Evolutionary conservation across 805 yeast genomes (phyloP).

Genomic region (Saturnispora zaruensis): DNA sequence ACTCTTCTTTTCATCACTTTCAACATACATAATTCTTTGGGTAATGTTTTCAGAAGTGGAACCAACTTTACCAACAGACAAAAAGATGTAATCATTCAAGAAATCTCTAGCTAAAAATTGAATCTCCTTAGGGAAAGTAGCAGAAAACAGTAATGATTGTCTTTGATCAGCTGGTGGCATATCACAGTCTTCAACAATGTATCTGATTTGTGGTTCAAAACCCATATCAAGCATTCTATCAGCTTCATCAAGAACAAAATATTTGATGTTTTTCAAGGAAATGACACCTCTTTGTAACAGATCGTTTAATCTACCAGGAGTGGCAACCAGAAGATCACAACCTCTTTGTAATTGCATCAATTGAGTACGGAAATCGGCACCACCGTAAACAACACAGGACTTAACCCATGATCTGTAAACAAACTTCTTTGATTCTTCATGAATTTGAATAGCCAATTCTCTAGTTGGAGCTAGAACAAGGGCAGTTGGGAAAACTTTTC

Average conservation of each 20-base stretch:
- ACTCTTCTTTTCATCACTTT: conserved; percentile 85
- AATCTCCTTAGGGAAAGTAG: conserved; percentile 97
- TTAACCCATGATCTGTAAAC: conserved; percentile 97
- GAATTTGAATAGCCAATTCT: conserved; percentile 96
- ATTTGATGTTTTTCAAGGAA: conserved; percentile 82
- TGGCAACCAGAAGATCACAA: conserved; percentile 93
- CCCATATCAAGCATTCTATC: conserved; percentile 99
- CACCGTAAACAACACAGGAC: conserved; percentile 96
- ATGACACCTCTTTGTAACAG: conserved; percentile 91
- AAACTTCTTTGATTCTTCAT: conserved; percentile 90
- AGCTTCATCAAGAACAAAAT: conserved; percentile 95
- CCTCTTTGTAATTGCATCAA: conserved; percentile 84
- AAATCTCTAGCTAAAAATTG: conserved; percentile 96
- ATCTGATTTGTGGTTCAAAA: conserved; percentile 98
- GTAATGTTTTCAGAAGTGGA: conserved; percentile 98
- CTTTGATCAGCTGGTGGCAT: conserved; percentile 89
- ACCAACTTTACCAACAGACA: conserved; percentile 98
- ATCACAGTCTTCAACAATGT: conserved; percentile 94
- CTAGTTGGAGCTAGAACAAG: conserved; percentile 97
- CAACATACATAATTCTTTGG: conserved; percentile 87
- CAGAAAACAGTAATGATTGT: conserved; percentile 97
- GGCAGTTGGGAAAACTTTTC: conserved; percentile 89
- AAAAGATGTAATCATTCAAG: conserved; percentile 89
- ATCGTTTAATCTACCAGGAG: conserved; percentile 98
- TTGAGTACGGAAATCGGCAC: conserved; percentile 88